A percentile compares a stretch with the other conserved stretches of the same genome.
Conservation (phyloP, 2,329 filamentous ascomycete genomes). For the Penicillium sp. region DNA sequence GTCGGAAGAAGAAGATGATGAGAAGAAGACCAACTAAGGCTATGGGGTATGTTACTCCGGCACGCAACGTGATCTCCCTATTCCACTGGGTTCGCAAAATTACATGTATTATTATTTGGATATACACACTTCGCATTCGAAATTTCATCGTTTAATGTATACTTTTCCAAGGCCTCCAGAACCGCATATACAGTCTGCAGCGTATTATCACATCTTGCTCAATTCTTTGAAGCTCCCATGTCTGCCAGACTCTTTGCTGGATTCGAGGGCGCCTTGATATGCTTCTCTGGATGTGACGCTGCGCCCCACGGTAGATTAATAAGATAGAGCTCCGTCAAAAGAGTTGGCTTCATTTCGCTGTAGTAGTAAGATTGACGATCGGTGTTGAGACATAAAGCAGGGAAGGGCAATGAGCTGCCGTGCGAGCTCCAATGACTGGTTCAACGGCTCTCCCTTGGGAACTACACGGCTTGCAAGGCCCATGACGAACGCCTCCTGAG, state of each 20-base stretch:
- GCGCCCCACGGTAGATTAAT: constrained; percentile 15
- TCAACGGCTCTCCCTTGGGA: constrained; percentile 50
- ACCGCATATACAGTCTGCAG: neutral
- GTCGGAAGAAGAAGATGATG: constrained; percentile 16
- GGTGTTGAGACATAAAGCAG: constrained; percentile 53
- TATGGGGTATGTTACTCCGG: neutral
- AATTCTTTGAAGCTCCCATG: constrained; percentile 20
- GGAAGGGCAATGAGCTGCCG: constrained; percentile 49
- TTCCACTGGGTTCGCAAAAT: neutral
- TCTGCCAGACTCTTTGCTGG: constrained; percentile 16
- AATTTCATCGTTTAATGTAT: neutral
- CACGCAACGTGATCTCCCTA: no score
- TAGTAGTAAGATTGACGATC: constrained; percentile 54
- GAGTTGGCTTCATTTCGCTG: constrained; percentile 49
- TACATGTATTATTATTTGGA: neutral
- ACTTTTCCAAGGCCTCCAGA: no score
- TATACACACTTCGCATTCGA: neutral
- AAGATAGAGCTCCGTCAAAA: constrained; percentile 49
- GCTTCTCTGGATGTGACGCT: constrained; percentile 19
- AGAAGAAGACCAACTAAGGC: constrained; percentile 21
- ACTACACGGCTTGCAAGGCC: constrained; percentile 57
- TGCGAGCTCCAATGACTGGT: constrained; percentile 52
- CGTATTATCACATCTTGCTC: constrained; percentile 14
- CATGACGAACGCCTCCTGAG: constrained; percentile 53
- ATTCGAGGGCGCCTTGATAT: constrained; percentile 17